Evolutionary conservation across 345 rosid species (phyloP), one percentile per base, ranked within the genome.

Genomic region (Laguncularia racemosa): DNA sequence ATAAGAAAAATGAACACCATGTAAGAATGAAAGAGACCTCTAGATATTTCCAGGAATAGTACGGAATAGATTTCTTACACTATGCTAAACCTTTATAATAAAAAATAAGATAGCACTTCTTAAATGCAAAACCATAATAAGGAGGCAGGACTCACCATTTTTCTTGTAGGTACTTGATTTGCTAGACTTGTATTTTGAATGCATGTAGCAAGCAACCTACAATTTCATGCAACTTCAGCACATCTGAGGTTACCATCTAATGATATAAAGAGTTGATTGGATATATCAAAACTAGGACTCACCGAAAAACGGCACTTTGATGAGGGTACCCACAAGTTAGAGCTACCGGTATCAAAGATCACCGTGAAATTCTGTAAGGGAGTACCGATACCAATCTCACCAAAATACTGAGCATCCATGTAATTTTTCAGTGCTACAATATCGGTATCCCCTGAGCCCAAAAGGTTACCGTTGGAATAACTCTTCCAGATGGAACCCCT

Each of bases 291-390:
- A 15, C 18, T 20, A 63, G 67, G 28, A 68, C 92, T 78, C 61
- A 92, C 98, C 23, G 98, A 92, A 40, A 89, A 80, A 58, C 72
- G 81, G 72, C 98, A 92, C 70, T 84, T 86, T 40, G 84, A 71
- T 50, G 98, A 92, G 19, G 98, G 98, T 40, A 92, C 95, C 98
- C 98, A 92, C 59, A 89, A 68, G 64, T 92, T 89, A 63, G 98
- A 84, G 74, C 98, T 92, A 33, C 98, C 97, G 0, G 98, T 89
- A 70, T 92, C 97, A 47, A 92, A 92, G 50, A 92, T 86, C 76
- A 89, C 98, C 0, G 89, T 86, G 61, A 92, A 92, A 44, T 77
- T 89, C 70, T 92, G 98, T 8, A 89, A 82, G 18, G 97, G 98
- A 43, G 86, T 79, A 19, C 98, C 97, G 20, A 89, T 72, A 46